Evolutionary conservation across 2,329 filamentous ascomycete genomes (phyloP).

Genomic region (Colletotrichum limetticola): DNA sequence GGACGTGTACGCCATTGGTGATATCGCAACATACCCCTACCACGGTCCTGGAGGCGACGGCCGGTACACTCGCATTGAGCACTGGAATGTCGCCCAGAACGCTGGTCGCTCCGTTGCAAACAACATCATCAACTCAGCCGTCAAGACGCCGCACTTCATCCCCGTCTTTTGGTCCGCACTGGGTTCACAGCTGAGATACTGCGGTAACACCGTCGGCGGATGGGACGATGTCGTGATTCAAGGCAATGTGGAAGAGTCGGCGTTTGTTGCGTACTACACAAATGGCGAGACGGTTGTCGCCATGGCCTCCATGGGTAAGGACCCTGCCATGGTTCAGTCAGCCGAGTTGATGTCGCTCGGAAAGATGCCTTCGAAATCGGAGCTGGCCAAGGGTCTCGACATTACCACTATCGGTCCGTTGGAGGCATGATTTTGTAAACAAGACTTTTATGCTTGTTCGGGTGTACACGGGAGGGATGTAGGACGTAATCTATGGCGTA

Average conservation of each 20-base stretch:
- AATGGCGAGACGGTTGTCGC: conserved; percentile 89
- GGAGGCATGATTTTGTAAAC: conserved; percentile 37
- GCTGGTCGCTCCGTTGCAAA: conserved; percentile 82
- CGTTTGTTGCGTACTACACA: conserved; percentile 91
- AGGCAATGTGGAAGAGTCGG: conserved; percentile 79
- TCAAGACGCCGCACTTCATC: conserved; percentile 78
- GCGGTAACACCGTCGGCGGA: conserved; percentile 82
- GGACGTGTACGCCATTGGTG: conserved; percentile 92
- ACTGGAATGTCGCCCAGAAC: conserved; percentile 99
- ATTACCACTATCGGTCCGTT: conserved; percentile 55
- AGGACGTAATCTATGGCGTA: neutral
- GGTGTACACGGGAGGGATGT: neutral
- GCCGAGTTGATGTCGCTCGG: conserved; percentile 86
- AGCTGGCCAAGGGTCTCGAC: conserved; percentile 73
- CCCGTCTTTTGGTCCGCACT: conserved; percentile 98
- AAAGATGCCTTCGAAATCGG: conserved; percentile 84
- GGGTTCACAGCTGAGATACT: conserved; percentile 90
- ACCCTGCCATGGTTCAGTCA: conserved; percentile 85
- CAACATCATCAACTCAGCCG: conserved; percentile 75
- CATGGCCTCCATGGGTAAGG: conserved; percentile 89
- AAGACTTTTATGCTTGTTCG: neutral
- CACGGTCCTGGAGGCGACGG: conserved; percentile 86
- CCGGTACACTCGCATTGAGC: conserved; percentile 84
- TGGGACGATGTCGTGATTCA: conserved; percentile 88
- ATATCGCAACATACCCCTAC: conserved; percentile 96